phyloP scores from a whole-genome alignment of 306 rosid species.

The Medicago ruthenica region DNA sequence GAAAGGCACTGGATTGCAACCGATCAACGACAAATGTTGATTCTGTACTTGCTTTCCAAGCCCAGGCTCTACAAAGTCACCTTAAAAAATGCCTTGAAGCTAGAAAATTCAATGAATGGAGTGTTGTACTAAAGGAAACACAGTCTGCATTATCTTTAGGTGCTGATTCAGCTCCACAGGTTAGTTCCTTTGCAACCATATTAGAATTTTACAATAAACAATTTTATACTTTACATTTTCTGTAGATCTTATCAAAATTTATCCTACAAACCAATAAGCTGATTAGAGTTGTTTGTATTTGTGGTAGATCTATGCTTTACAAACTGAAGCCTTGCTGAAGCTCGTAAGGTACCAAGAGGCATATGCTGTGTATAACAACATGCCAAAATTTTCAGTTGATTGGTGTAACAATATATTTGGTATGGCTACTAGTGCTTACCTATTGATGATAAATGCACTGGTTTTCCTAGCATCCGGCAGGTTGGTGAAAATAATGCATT shows the following conservation, averaged over 20 bases:
- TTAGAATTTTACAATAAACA: not conserved
- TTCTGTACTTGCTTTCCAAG: slow-evolving; percentile 52
- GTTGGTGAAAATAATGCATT: slow-evolving; percentile 49
- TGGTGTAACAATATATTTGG: slow-evolving; percentile 68
- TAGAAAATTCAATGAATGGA: slow-evolving; percentile 68
- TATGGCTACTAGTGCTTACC: slow-evolving; percentile 51
- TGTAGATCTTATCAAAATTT: too few relatives aligned
- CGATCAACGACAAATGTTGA: slow-evolving; percentile 49
- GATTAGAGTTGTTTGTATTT: slow-evolving; percentile 28
- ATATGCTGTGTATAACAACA: slow-evolving; percentile 54
- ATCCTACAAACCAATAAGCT: too few relatives aligned
- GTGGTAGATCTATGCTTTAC: slow-evolving; percentile 72
- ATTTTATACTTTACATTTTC: not conserved
- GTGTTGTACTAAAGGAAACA: slow-evolving; percentile 66
- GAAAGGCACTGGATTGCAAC: slow-evolving; percentile 65
- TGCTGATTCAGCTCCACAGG: slow-evolving; percentile 82
- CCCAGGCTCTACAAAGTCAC: slow-evolving; percentile 63
- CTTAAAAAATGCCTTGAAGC: slow-evolving; percentile 65
- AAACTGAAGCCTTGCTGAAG: slow-evolving; percentile 82
- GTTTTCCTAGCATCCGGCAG: slow-evolving; percentile 81
- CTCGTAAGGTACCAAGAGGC: slow-evolving; percentile 82
- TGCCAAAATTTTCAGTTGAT: slow-evolving; percentile 63
- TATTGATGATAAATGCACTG: slow-evolving; percentile 63
- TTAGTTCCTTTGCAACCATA: slow-evolving; percentile 32
- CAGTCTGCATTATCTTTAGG: slow-evolving; percentile 69